Evolutionary conservation across 2,329 filamentous ascomycete genomes (phyloP).

Genomic region (Botrytis fabae): DNA sequence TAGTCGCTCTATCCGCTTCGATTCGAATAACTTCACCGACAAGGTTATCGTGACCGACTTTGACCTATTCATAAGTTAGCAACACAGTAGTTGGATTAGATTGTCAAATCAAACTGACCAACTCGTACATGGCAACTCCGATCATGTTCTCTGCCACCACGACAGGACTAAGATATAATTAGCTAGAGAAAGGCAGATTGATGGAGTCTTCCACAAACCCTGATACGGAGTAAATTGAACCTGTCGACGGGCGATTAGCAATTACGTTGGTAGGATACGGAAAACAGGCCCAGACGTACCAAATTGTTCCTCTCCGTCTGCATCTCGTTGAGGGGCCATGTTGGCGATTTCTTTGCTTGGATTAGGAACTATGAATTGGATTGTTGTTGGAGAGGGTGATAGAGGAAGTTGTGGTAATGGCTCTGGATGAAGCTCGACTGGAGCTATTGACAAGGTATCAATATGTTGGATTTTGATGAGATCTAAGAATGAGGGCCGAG

Average conservation of each 20-base stretch:
- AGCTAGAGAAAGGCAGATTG: constrained; percentile 20
- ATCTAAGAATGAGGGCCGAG: constrained; percentile 62
- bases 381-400: constrained; percentile 38
- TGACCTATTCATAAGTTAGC: constrained; percentile 61
- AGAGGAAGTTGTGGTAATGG: constrained; percentile 48
- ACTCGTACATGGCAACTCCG: constrained; percentile 99
- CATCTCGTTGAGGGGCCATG: constrained; percentile 45
- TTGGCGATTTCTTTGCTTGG: constrained; percentile 36
- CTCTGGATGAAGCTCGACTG: constrained; percentile 36
- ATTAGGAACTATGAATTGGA: constrained; percentile 26
- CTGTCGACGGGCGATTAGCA: constrained; percentile 42
- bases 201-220: constrained; percentile 46
- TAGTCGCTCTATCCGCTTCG: constrained; percentile 90
- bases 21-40: constrained; percentile 98
- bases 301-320: constrained; percentile 54
- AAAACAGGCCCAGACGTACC: constrained; percentile 45
- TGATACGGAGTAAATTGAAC: constrained; percentile 70
- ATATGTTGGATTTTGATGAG: constrained; percentile 55
- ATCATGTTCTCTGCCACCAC: constrained; percentile 98
- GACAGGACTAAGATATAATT: constrained; percentile 67
- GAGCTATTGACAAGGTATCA: constrained; percentile 43
- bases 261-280: constrained; percentile 18
- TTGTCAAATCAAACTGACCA: constrained; percentile 50
- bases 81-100: not conserved
- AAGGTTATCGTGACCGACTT: constrained; percentile 86